Conservation (phyloP, 768 basidiomycete genomes). For the Porpolomopsis calyptriformis region DNA sequence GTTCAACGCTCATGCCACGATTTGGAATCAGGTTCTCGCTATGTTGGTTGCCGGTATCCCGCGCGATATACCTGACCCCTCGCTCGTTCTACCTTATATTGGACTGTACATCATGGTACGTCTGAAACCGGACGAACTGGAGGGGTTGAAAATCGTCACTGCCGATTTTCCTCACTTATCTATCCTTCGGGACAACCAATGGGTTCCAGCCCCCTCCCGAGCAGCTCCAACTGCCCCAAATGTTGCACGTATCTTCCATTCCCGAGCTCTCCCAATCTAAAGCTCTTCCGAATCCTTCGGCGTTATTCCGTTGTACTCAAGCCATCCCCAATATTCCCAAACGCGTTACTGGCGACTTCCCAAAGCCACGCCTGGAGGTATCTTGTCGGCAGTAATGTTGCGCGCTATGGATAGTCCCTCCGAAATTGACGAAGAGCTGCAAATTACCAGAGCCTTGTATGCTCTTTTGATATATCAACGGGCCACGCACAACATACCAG, state of each 20-base stretch:
- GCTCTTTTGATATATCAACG: background rate
- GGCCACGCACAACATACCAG: background rate
- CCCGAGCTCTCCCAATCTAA: background rate
- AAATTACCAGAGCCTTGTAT: background rate
- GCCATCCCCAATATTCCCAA: background rate
- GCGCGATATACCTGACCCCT: slow-evolving; percentile 2
- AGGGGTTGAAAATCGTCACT: background rate
- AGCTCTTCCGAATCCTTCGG: background rate
- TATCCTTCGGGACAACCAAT: slow-evolving; percentile 3
- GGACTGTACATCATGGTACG: slow-evolving; percentile 3
- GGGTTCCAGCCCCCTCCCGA: slow-evolving; percentile 1
- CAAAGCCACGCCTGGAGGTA: slow-evolving; percentile 1
- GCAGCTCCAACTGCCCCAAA: slow-evolving; percentile 4
- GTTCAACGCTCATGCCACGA: slow-evolving; percentile 4
- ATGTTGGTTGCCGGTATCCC: background rate
- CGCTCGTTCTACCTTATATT: slow-evolving; percentile 2
- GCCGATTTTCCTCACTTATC: slow-evolving; percentile 3
- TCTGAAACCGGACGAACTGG: slow-evolving; percentile 1
- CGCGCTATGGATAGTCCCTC: slow-evolving; percentile 4
- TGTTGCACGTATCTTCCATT: slow-evolving; percentile 5
- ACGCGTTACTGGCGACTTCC: slow-evolving; percentile 5
- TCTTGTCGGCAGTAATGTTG: slow-evolving; percentile 5
- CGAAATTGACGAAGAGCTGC: slow-evolving; percentile 2
- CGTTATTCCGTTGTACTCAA: slow-evolving; percentile 3
- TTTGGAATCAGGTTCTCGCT: slow-evolving; percentile 2